phyloP scores from a whole-genome alignment of 352 stramenopile genomes.

The Stramenopiles sp. region DNA sequence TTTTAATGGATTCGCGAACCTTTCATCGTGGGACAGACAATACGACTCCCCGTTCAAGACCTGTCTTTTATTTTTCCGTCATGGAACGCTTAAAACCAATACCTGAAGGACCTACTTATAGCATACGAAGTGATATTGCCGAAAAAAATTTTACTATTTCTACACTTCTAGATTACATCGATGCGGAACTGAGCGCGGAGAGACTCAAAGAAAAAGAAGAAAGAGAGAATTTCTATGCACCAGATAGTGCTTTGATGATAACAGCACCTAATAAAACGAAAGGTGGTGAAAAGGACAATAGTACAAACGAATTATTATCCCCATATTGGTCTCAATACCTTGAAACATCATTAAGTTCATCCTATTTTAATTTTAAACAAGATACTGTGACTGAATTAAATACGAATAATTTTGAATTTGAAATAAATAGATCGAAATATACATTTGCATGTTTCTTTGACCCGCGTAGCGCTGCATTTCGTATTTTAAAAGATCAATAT shows the following conservation, averaged over 20 bases:
- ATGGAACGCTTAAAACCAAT: not conserved
- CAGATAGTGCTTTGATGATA: not conserved
- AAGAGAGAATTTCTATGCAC: not conserved
- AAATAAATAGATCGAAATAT: not conserved
- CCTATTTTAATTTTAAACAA: not conserved
- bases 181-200: not conserved
- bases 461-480: not conserved
- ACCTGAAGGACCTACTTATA: slow-evolving; percentile 4
- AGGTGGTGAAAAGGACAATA: not conserved
- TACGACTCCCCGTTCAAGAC: not conserved
- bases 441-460: not conserved
- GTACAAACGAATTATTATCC: not conserved
- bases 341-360: not conserved
- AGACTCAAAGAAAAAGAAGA: not conserved
- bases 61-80: slow-evolving; percentile 6
- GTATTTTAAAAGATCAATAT: not conserved
- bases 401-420: not conserved
- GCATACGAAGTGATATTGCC: not conserved
- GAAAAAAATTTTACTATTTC: not conserved
- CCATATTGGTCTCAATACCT: not conserved
- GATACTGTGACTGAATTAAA: not conserved
- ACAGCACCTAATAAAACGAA: not conserved
- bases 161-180: not conserved
- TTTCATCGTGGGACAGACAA: not conserved
- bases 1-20: slow-evolving; percentile 5